Conservation (phyloP, 2,329 filamentous ascomycete genomes). For the Penicillium corylophilum region DNA sequence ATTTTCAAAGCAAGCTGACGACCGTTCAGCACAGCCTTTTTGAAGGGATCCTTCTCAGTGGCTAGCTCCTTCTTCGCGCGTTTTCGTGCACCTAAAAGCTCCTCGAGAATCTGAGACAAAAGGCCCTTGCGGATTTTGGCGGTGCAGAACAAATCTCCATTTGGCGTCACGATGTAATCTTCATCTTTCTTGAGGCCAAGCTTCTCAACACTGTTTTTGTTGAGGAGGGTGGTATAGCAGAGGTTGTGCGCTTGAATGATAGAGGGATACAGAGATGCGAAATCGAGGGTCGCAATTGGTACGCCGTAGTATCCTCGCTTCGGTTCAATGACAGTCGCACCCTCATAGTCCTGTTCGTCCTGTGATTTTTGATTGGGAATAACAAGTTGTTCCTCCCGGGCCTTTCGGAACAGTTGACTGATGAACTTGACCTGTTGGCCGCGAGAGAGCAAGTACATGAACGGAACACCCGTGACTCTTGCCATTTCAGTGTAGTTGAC, state of each 20-base stretch:
- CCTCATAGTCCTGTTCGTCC: constrained; percentile 88
- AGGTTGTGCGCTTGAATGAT: constrained; percentile 99
- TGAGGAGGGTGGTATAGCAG: constrained; percentile 92
- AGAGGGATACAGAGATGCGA: constrained; percentile 95
- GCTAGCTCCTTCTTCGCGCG: constrained; percentile 88
- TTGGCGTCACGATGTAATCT: constrained; percentile 95
- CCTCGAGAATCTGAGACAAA: constrained; percentile 91
- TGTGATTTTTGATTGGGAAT: constrained; percentile 81
- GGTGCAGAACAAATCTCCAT: constrained; percentile 90
- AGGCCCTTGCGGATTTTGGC: constrained; percentile 85
- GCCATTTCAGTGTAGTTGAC: constrained; percentile 99
- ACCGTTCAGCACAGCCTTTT: constrained; percentile 96
- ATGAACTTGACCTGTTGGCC: constrained; percentile 98
- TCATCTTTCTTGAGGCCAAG: constrained; percentile 79
- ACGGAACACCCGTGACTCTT: constrained; percentile 96
- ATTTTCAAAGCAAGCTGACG: constrained; percentile 94
- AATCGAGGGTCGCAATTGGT: constrained; percentile 95
- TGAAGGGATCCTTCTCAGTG: constrained; percentile 89
- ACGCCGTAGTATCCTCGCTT: constrained; percentile 91
- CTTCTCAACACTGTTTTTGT: constrained; percentile 73
- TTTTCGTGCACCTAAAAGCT: constrained; percentile 87
- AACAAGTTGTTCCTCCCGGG: constrained; percentile 86
- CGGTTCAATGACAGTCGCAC: constrained; percentile 96
- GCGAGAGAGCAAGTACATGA: constrained; percentile 87
- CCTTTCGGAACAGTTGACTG: constrained; percentile 94